A percentile compares a stretch with the other conserved stretches of the same genome.
Conservation (phyloP, 805 yeast genomes). For the Yarrowia hollandica region DNA sequence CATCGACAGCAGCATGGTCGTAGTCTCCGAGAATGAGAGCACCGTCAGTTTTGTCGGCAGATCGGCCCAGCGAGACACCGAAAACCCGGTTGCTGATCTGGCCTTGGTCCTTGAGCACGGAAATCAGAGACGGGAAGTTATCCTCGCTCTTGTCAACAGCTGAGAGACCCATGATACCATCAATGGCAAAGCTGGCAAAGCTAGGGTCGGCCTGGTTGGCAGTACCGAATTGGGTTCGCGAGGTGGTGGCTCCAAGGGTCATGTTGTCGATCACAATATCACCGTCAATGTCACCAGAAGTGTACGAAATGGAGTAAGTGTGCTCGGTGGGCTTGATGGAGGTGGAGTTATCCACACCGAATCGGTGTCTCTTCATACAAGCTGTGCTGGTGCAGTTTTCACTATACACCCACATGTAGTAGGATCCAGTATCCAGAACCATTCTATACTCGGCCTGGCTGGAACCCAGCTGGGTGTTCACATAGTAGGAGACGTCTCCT, state of each 20-base stretch:
- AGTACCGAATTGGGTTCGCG: conserved; percentile 50
- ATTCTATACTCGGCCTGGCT: conserved; percentile 47
- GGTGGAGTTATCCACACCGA: conserved; percentile 31
- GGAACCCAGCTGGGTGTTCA: conserved; percentile 36
- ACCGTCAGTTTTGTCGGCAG: conserved; percentile 43
- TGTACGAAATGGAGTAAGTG: conserved; percentile 53
- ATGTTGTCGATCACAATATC: conserved; percentile 46
- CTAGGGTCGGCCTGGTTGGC: conserved; percentile 55
- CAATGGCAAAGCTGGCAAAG: conserved; percentile 53
- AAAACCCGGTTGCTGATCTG: conserved; percentile 44
- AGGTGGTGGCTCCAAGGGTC: conserved; percentile 44
- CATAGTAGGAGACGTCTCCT: conserved; percentile 38
- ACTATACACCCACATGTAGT: conserved; percentile 63
- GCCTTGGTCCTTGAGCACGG: conserved; percentile 34
- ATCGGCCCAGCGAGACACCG: conserved; percentile 48
- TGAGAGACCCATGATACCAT: conserved; percentile 64
- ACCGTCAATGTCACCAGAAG: conserved; percentile 57
- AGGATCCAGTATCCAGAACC: conserved; percentile 65
- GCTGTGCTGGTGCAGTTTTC: conserved; percentile 49
- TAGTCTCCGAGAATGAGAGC: conserved; percentile 49
- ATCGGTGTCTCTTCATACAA: conserved; percentile 44
- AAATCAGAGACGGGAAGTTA: conserved; percentile 38
- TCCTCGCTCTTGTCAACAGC: conserved; percentile 45
- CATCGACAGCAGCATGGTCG: conserved; percentile 43
- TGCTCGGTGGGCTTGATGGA: conserved; percentile 32